Percentiles rank a stretch among this genome's conserved stretches.
Conservation (phyloP, 139 green algal species). For the Axilococcus clingmanii region DNA sequence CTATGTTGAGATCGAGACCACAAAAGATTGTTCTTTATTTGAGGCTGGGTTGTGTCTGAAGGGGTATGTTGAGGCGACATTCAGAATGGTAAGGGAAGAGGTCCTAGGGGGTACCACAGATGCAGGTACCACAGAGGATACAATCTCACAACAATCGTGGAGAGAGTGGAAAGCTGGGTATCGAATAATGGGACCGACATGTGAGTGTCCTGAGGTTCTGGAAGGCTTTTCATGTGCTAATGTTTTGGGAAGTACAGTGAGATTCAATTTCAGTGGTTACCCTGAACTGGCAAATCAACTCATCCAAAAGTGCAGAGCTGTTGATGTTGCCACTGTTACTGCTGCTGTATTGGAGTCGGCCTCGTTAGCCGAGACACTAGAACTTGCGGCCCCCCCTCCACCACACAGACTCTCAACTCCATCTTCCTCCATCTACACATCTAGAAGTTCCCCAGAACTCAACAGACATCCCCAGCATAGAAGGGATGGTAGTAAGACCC, state of each 20-base stretch:
- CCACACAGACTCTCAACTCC: too few relatives aligned
- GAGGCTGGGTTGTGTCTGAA: conserved; percentile 33
- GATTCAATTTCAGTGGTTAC: conserved; percentile 73
- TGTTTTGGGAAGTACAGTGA: conserved; percentile 75
- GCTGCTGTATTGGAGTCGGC: conserved; percentile 10
- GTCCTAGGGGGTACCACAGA: conserved; percentile 17
- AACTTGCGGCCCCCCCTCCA: too few relatives aligned
- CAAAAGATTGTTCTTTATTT: conserved; percentile 49
- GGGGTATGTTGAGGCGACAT: conserved; percentile 67
- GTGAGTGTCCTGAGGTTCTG: neutral
- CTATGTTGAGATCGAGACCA: conserved; percentile 59
- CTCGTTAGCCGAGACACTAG: too few relatives aligned
- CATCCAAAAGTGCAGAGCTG: conserved; percentile 36
- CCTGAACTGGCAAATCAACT: conserved; percentile 38
- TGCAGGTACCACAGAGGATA: neutral
- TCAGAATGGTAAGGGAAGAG: conserved; percentile 61
- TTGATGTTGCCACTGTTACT: conserved; percentile 36
- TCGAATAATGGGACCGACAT: conserved; percentile 14
- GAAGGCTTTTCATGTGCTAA: conserved; percentile 64
- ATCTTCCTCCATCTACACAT: too few relatives aligned
- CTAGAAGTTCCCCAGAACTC: too few relatives aligned
- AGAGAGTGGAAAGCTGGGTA: conserved; percentile 26
- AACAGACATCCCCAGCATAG: too few relatives aligned
- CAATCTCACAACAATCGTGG: neutral
- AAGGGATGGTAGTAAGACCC: too few relatives aligned